These are phyloP conservation scores for Rhizopogon vesiculosus DNA, from an alignment of 768 basidiomycete species.

Conservation along the genomic window DNA sequence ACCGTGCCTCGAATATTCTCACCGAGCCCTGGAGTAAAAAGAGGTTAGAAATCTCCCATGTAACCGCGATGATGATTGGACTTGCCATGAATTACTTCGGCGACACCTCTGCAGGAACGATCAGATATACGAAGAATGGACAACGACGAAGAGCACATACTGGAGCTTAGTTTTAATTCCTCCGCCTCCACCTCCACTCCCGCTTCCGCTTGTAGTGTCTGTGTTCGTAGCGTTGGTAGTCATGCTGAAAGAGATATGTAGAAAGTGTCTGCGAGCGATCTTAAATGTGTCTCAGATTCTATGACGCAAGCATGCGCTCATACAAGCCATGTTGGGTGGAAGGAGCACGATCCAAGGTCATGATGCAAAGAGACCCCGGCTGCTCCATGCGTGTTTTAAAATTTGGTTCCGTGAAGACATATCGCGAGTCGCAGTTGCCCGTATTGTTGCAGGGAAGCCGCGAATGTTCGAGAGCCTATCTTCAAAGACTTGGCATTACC, in stretches of 20 bases:
- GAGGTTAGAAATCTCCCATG: constrained; percentile 1
- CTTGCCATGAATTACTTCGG: constrained; percentile 33
- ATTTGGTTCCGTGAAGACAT: background rate
- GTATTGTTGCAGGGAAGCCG: no score
- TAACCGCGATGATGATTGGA: background rate
- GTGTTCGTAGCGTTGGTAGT: background rate
- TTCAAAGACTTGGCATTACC: no score
- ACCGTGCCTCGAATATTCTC: constrained; percentile 41
- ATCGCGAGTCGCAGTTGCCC: background rate
- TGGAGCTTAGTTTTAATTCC: constrained; percentile 14
- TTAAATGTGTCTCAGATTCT: background rate
- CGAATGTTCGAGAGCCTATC: no score
- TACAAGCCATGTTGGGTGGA: background rate
- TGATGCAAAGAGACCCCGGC: background rate
- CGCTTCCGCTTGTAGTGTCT: background rate
- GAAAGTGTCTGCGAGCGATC: no score
- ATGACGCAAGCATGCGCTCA: constrained; percentile 9
- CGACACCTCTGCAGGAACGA: constrained; percentile 26
- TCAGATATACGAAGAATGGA: background rate
- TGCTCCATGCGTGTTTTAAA: constrained; percentile 11
- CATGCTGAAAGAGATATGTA: background rate
- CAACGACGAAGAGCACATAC: background rate
- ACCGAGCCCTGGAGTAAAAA: constrained; percentile 30
- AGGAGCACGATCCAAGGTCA: background rate
- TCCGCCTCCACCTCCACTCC: background rate